Evolutionary conservation across 2,329 filamentous ascomycete species (phyloP), one percentile per base, ranked within the genome.

Genomic region (Pezizomycotina sp.): DNA sequence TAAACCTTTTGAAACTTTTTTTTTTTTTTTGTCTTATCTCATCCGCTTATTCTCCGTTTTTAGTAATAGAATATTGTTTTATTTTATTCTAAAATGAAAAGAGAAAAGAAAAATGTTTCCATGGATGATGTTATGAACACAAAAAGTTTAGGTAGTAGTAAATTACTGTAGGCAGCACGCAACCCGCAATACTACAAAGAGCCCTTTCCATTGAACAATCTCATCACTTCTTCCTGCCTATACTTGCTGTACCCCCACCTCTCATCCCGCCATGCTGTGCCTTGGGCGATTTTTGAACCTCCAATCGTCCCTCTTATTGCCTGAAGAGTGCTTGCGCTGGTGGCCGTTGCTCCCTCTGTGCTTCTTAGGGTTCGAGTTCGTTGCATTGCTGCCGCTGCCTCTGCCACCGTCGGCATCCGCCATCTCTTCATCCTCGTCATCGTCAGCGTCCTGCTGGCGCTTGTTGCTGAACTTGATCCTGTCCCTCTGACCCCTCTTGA

Each of bases 381-480:
- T 60, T 57, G 21, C 40, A 41, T 50, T 53, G 42, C 43, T 55
- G 48, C 21, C 49, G 53, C 38, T 55, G 48, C 35, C 31, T 10
- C 29, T 50, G 36, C 37, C 51, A 24, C 34, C 43, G 13, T 39
- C 48, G n/a, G 62, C 64, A 10, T 65, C 64, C 19, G 63, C 66
- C 16, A 53, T 44, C 9, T 60, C 58, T 22, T 64, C 60, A 26
- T 62, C 61, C 15, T 48, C 51, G 16, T 51, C 54, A 7, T 61
- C 61, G 15, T 56, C 55, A 13, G 52, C 54, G 18, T 61, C 61
- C 31, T 59, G 59, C 37, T 57, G 56, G 36, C 62, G 63, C 53
- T 65, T 68, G 56, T 78, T 79, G 23, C 69, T 73, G 60, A 77
- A 78, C 62, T 78, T 79, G 50, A 80, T 61, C 56, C 71, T 70